Conservation (phyloP, 257 asterid genomes). For the Fraxinus quadrangulata region DNA sequence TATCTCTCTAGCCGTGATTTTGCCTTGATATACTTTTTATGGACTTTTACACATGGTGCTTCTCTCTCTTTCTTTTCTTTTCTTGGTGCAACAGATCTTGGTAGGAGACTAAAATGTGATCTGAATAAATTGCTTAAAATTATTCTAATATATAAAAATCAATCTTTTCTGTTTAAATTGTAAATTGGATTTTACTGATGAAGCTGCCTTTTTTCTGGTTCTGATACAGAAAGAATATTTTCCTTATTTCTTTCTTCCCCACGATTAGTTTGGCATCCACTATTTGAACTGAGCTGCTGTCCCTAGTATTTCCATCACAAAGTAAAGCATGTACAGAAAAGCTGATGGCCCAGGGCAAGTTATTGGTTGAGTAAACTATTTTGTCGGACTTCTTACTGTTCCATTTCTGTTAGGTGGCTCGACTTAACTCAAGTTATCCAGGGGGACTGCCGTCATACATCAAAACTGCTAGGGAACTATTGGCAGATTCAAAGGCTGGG, state of each 20-base stretch:
- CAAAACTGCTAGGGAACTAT: constrained; percentile 83
- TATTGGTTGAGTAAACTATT: not conserved
- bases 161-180: not conserved
- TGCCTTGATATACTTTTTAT: too few relatives aligned
- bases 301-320: not conserved
- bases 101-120: not conserved
- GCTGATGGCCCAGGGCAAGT: constrained; percentile 5
- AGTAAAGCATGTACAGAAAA: constrained; percentile 1
- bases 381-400: constrained; percentile 5
- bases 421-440: constrained; percentile 83
- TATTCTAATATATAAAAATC: not conserved
- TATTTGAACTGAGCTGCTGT: constrained; percentile 10
- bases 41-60: too few relatives aligned
- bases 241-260: not conserved
- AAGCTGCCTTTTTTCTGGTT: not conserved
- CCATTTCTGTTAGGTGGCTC: constrained; percentile 57
- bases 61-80: not conserved
- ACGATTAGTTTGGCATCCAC: constrained; percentile 1
- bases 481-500: constrained; percentile 95
- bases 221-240: not conserved
- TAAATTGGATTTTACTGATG: not conserved
- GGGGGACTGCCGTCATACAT: constrained; percentile 82
- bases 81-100: not conserved
- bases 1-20: too few relatives aligned
- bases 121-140: not conserved